phyloP scores from a whole-genome alignment of 768 basidiomycete species.

The Podaxis sp. region DNA sequence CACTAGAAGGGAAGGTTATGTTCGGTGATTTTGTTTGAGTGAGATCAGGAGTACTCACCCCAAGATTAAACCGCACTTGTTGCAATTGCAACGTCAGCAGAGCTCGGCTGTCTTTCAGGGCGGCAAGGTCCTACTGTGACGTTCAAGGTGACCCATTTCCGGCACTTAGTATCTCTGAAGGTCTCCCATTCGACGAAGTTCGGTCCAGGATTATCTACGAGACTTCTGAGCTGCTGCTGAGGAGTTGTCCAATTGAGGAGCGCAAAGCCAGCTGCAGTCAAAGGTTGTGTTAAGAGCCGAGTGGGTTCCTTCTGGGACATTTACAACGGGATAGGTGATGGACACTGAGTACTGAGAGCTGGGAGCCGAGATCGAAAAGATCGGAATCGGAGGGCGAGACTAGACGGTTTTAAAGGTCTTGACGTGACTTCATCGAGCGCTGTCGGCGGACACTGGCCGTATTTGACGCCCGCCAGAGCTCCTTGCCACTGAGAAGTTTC shows the following conservation, averaged over 20 bases:
- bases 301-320: neutral
- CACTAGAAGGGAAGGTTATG: neutral
- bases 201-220: neutral
- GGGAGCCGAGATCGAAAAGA: neutral
- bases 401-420: neutral
- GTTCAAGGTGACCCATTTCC: constrained; percentile 5
- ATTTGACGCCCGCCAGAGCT: neutral
- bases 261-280: neutral
- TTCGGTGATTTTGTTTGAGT: neutral
- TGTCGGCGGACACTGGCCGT: neutral
- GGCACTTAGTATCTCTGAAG: neutral
- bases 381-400: neutral
- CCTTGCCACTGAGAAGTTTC: neutral
- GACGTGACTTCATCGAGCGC: neutral
- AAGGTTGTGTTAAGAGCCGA: neutral
- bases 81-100: neutral
- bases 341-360: neutral
- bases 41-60: neutral
- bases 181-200: constrained; percentile 1
- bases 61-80: constrained; percentile 2
- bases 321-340: neutral
- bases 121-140: neutral
- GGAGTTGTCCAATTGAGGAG: neutral
- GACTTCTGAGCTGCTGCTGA: neutral
- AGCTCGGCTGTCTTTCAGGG: neutral